phyloP scores from a whole-genome alignment of 2,329 filamentous ascomycete genomes.

The Rhinocladiella mackenziei region DNA sequence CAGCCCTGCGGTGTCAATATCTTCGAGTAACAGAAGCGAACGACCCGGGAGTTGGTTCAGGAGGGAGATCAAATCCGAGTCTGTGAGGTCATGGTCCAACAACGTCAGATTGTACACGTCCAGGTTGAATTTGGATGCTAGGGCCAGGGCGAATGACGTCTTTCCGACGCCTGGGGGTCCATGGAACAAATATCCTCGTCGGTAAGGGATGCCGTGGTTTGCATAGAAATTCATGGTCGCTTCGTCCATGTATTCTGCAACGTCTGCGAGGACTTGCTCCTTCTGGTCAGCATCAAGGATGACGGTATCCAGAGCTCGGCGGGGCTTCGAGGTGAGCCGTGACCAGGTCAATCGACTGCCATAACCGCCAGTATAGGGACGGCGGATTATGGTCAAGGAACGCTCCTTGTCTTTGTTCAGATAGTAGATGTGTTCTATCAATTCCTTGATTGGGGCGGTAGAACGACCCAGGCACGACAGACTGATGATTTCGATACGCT shows the following conservation, averaged over 20 bases:
- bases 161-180: slow-evolving; percentile 74
- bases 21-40: slow-evolving; percentile 65
- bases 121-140: slow-evolving; percentile 63
- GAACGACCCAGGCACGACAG: slow-evolving; percentile 27
- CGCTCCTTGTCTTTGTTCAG: slow-evolving; percentile 29
- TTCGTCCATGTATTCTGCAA: slow-evolving; percentile 29
- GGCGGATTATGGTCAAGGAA: slow-evolving; percentile 26
- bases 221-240: slow-evolving; percentile 30
- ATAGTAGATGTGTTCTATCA: slow-evolving; percentile 26
- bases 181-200: slow-evolving; percentile 73
- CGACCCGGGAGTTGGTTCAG: slow-evolving; percentile 60
- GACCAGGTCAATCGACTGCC: slow-evolving; percentile 26
- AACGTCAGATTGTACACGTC: slow-evolving; percentile 64
- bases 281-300: slow-evolving; percentile 27
- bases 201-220: slow-evolving; percentile 61
- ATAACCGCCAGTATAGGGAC: slow-evolving; percentile 25
- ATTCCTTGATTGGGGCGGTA: slow-evolving; percentile 25
- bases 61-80: slow-evolving; percentile 58
- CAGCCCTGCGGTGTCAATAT: slow-evolving; percentile 64
- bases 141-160: slow-evolving; percentile 63
- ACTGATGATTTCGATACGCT: slow-evolving; percentile 23
- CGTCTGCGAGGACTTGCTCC: slow-evolving; percentile 21
- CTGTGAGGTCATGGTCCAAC: slow-evolving; percentile 58
- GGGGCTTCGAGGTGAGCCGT: slow-evolving; percentile 26
- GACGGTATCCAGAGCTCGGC: slow-evolving; percentile 26